These are phyloP conservation scores for Eutrema heterophyllum DNA, from an alignment of 345 rosid species.

Conservation along the genomic window DNA sequence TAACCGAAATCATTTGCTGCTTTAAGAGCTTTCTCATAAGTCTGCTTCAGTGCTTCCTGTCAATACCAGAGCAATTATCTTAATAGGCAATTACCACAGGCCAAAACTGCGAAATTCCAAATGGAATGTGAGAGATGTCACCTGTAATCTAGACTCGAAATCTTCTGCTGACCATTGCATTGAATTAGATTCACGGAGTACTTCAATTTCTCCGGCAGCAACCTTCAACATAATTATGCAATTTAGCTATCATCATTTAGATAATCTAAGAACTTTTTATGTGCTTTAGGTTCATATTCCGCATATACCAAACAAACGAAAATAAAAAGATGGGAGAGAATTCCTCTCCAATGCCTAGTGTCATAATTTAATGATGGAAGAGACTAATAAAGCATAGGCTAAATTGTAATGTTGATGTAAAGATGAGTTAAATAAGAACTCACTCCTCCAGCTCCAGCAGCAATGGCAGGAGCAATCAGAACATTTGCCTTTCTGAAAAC, in stretches of 20 bases:
- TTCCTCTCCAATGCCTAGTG: constrained; percentile 1
- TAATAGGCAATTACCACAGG: neutral
- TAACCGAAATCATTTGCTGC: constrained; percentile 93
- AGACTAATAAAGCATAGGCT: neutral
- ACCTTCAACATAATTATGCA: constrained; percentile 47
- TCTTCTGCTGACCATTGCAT: constrained; percentile 98
- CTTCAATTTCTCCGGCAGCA: constrained; percentile 96
- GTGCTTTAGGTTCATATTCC: neutral
- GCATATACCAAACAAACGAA: neutral
- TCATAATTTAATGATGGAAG: neutral
- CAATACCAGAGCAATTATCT: constrained; percentile 17
- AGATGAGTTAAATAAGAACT: constrained; percentile 21
- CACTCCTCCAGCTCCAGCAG: constrained; percentile 99
- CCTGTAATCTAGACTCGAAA: constrained; percentile 96
- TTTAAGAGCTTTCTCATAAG: constrained; percentile 79
- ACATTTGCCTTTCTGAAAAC: constrained; percentile 82
- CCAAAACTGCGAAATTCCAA: neutral
- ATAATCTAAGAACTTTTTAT: neutral
- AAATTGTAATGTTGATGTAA: neutral
- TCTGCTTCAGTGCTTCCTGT: constrained; percentile 97
- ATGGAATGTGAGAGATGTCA: constrained; percentile 20
- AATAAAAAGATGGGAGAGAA: neutral
- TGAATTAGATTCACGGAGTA: constrained; percentile 77
- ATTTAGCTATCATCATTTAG: neutral
- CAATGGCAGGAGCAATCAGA: constrained; percentile 92